Conservation (phyloP, 2,329 filamentous ascomycete species). For the Tolypocladium pustulatum region DNA sequence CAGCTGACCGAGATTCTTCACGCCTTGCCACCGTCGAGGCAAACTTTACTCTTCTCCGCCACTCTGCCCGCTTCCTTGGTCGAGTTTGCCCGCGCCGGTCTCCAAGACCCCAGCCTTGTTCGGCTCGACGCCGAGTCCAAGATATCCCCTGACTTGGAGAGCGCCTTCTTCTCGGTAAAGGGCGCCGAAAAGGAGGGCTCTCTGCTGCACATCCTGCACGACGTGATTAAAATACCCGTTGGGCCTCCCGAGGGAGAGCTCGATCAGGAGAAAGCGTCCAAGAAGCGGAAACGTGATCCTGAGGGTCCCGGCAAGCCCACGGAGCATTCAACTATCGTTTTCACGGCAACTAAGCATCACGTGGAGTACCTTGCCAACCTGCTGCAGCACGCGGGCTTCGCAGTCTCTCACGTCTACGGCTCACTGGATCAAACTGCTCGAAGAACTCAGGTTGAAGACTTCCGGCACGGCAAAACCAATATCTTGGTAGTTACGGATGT, state of each 20-base stretch:
- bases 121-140: constrained; percentile 91
- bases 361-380: constrained; percentile 84
- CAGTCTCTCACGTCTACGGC: constrained; percentile 90
- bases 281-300: constrained; percentile 61
- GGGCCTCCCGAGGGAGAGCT: constrained; percentile 46
- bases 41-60: constrained; percentile 90
- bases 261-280: constrained; percentile 37
- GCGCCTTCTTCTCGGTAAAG: constrained; percentile 89
- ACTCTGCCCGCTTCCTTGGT: constrained; percentile 90
- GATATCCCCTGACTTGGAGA: constrained; percentile 90
- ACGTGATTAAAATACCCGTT: constrained; percentile 84
- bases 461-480: constrained; percentile 73
- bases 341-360: constrained; percentile 91
- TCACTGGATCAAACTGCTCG: constrained; percentile 89
- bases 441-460: constrained; percentile 84
- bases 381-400: constrained; percentile 72
- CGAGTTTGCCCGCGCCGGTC: constrained; percentile 86
- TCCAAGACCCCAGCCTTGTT: constrained; percentile 86
- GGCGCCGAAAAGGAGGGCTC: constrained; percentile 89
- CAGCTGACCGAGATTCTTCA: constrained; percentile 91
- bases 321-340: constrained; percentile 87
- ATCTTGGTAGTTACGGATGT: constrained; percentile 95
- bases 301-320: constrained; percentile 57
- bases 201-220: constrained; percentile 76
- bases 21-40: constrained; percentile 70